Evolutionary conservation across 2,329 filamentous ascomycete genomes (phyloP), one percentile per base, ranked within the genome.

Genomic region (Xylaria sp.): DNA sequence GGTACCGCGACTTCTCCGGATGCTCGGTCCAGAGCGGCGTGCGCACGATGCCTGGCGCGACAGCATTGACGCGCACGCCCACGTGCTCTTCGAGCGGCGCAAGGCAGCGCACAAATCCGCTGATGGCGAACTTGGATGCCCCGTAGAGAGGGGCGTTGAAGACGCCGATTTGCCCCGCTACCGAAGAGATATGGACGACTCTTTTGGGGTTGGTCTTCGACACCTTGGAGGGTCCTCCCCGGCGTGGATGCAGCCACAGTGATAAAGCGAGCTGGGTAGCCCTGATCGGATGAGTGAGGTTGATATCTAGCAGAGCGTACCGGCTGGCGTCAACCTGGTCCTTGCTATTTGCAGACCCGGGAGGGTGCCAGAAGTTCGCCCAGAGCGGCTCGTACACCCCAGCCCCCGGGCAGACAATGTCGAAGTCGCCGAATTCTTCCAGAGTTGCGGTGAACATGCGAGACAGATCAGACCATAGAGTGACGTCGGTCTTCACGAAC

Each of bases 371-470:
- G 50, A 68, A 68, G 2, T 34, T 56, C 12, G 60, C 56, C 34
- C 48, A 64, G 12, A 27, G 47, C 4, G 65, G 60, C 55, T 68
- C 55, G 48, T 60, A 68, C n/a, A 68, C 21, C 11, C 65, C 65
- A 2, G 65, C 65, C 4, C 65, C 65, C 11, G 61, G 55, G 2
- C 60, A 51, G 54, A 65, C 47, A 34, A 68, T 64, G 39, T 68
- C 61, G 0, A 68, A 50, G 1, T 45, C 51, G 4, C 61, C 55
- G 61, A 59, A 65, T 0, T 50, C 32, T 3, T 30, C 27, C 1
- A 65, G 7, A 9, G 9, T 27, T 21, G 17, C 36, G 9, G 58
- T 39, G 21, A 64, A 68, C 12, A 68, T 62, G 11, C 50, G 56
- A 1, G 66, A 58, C 7, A 68, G 39, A 6, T 68, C 53, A 2